A percentile compares a stretch with the other conserved stretches of the same genome.
These are phyloP conservation scores for Metarhizium humberi DNA, from an alignment of 2,329 filamentous ascomycete genomes.

Conservation along the genomic window DNA sequence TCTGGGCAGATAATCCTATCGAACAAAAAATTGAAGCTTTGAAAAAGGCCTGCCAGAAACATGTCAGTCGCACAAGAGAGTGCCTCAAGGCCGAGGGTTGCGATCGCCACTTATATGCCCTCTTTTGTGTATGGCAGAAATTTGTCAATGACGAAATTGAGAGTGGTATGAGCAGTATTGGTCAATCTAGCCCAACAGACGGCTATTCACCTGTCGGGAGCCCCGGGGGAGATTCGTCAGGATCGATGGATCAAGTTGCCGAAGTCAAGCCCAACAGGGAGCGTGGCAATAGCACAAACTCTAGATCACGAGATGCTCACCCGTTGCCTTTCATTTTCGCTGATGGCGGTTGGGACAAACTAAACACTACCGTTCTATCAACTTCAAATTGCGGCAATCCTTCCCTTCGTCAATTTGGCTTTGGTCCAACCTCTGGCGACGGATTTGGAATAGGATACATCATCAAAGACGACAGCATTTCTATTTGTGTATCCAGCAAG, in stretches of 20 bases:
- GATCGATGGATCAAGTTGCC: constrained; percentile 23
- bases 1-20: constrained; percentile 86
- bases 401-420: constrained; percentile 87
- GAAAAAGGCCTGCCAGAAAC: constrained; percentile 72
- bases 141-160: constrained; percentile 59
- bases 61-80: constrained; percentile 69
- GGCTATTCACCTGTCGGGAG: constrained; percentile 41
- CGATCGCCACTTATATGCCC: constrained; percentile 85
- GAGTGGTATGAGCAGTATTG: constrained; percentile 47
- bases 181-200: constrained; percentile 53
- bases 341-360: constrained; percentile 84
- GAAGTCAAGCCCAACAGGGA: constrained; percentile 28
- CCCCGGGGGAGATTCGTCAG: constrained; percentile 40
- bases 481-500: constrained; percentile 86
- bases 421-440: constrained; percentile 86
- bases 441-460: constrained; percentile 98
- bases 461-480: constrained; percentile 72
- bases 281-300: constrained; percentile 46
- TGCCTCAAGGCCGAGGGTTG: constrained; percentile 87
- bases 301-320: constrained; percentile 35
- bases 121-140: constrained; percentile 93
- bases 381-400: constrained; percentile 99
- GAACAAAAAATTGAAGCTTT: constrained; percentile 80
- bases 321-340: constrained; percentile 72
- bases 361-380: constrained; percentile 89